Conservation (phyloP, 2,329 filamentous ascomycete genomes). For the Conoideocrella luteorostrata region DNA sequence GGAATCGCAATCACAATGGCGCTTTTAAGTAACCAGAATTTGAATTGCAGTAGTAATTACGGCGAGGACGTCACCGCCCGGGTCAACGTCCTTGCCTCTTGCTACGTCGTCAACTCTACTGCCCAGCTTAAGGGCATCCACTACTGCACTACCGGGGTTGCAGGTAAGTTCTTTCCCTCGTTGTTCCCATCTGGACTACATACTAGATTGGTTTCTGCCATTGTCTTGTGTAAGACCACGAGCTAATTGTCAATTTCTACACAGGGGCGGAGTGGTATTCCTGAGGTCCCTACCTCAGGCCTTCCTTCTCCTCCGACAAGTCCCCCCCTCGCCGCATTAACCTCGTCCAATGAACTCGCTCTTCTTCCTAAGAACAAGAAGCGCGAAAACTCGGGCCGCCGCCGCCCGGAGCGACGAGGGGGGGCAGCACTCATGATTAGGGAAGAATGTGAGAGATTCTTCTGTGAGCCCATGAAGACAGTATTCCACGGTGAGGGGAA, state of each 20-base stretch:
- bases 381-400: conserved; percentile 33
- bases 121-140: conserved; percentile 76
- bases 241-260: conserved; percentile 13
- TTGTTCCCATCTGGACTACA: too few relatives aligned
- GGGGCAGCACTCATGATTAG: conserved; percentile 94
- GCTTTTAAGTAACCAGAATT: conserved; percentile 65
- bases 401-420: conserved; percentile 56
- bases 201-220: neutral
- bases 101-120: conserved; percentile 75
- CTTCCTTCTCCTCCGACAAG: conserved; percentile 79
- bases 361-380: conserved; percentile 52
- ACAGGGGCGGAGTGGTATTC: conserved; percentile 85
- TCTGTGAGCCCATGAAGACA: conserved; percentile 90
- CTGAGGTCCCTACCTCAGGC: conserved; percentile 83
- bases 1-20: conserved; percentile 40
- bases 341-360: conserved; percentile 60
- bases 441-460: conserved; percentile 99
- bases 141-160: conserved; percentile 89
- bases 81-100: conserved; percentile 80
- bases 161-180: conserved; percentile 47
- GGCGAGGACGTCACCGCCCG: conserved; percentile 58
- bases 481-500: conserved; percentile 96
- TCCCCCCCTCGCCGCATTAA: conserved; percentile 77
- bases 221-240: neutral
- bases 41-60: conserved; percentile 71